Evolutionary conservation across 352 stramenopile species (phyloP).

Genomic region (Phytopythium montanum): DNA sequence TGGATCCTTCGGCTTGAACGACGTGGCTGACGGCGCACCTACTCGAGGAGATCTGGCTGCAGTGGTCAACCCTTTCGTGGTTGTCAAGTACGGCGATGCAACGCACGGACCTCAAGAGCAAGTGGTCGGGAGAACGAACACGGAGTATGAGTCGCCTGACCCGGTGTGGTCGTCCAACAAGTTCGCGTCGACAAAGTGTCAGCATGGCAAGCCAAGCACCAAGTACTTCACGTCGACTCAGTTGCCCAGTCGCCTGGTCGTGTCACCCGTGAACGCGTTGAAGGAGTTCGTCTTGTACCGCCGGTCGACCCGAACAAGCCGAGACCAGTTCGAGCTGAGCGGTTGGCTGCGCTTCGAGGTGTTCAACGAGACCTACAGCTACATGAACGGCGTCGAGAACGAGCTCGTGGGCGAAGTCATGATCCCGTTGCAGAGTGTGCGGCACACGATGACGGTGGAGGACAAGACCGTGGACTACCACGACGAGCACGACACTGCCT

Average conservation of each 20-base stretch:
- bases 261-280: slow-evolving; percentile 60
- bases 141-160: slow-evolving; percentile 69
- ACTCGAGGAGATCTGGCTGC: slow-evolving; percentile 4
- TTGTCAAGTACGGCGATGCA: slow-evolving; percentile 66
- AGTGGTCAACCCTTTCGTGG: slow-evolving; percentile 58
- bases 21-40: slow-evolving; percentile 12
- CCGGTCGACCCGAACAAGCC: slow-evolving; percentile 15
- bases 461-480: slow-evolving; percentile 42
- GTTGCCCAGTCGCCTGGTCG: slow-evolving; percentile 54
- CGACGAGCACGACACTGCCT: slow-evolving; percentile 7
- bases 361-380: slow-evolving; percentile 71
- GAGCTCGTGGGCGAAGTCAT: slow-evolving; percentile 72
- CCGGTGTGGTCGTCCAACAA: slow-evolving; percentile 79
- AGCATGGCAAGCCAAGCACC: slow-evolving; percentile 58
- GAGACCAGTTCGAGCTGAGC: slow-evolving; percentile 24
- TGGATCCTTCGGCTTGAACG: slow-evolving; percentile 22
- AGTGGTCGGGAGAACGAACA: slow-evolving; percentile 80
- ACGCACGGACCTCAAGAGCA: slow-evolving; percentile 46
- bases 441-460: slow-evolving; percentile 59
- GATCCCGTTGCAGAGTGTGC: slow-evolving; percentile 63
- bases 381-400: slow-evolving; percentile 73
- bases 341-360: slow-evolving; percentile 77
- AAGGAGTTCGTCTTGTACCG: slow-evolving; percentile 82
- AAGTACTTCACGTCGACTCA: slow-evolving; percentile 54
- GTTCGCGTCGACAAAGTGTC: slow-evolving; percentile 39